Evolutionary conservation across 306 rosid genomes (phyloP).

Genomic region (Abrus precatorius): DNA sequence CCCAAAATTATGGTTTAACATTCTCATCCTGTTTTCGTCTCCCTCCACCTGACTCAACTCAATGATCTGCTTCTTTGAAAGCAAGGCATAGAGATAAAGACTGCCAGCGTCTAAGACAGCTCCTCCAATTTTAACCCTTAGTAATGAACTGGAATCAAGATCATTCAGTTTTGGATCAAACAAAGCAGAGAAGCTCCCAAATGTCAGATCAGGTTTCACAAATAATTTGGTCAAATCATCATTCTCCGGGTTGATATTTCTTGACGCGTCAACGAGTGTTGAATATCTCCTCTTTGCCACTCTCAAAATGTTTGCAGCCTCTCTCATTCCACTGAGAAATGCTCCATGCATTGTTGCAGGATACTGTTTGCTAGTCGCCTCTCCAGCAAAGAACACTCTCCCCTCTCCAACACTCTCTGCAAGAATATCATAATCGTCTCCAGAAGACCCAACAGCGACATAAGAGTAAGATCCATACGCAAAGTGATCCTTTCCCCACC

Average conservation of each 20-base stretch:
- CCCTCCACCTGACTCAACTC: constrained; percentile 70
- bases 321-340: constrained; percentile 93
- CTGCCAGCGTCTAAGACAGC: constrained; percentile 40
- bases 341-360: constrained; percentile 98
- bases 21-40: constrained; percentile 65
- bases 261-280: constrained; percentile 43
- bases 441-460: constrained; percentile 89
- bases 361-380: constrained; percentile 88
- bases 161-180: constrained; percentile 66
- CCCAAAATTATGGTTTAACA: constrained; percentile 62
- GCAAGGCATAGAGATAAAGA: constrained; percentile 65
- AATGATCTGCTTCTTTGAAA: constrained; percentile 63
- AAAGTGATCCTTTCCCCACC: constrained; percentile 86
- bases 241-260: constrained; percentile 40
- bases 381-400: constrained; percentile 90
- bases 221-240: constrained; percentile 66
- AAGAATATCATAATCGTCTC: constrained; percentile 89
- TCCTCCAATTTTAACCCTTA: constrained; percentile 72
- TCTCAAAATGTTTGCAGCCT: constrained; percentile 90
- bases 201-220: constrained; percentile 65
- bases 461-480: constrained; percentile 85
- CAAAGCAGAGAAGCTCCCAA: constrained; percentile 77
- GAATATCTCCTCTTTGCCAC: constrained; percentile 65
- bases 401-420: constrained; percentile 82
- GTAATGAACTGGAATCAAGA: constrained; percentile 63